phyloP scores from a whole-genome alignment of 345 rosid species.

The Isatis tinctoria region DNA sequence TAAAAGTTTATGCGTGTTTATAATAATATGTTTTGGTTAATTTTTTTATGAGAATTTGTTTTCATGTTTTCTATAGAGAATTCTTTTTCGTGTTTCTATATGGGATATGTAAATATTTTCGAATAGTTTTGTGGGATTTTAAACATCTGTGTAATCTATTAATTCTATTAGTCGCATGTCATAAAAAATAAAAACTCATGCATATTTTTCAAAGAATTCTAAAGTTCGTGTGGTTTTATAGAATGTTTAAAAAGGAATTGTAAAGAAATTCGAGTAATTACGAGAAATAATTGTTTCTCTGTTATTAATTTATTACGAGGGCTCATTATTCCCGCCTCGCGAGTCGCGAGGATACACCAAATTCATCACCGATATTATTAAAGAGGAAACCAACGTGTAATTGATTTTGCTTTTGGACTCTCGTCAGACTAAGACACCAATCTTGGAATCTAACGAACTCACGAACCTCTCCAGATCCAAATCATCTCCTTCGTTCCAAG shows the following conservation, averaged over 20 bases:
- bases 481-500: constrained; percentile 12
- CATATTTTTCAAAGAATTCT: too few relatives aligned
- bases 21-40: too few relatives aligned
- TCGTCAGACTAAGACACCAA: constrained; percentile 15
- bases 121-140: too few relatives aligned
- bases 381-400: constrained; percentile 6
- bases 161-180: too few relatives aligned
- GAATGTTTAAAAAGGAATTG: background rate
- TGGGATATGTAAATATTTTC: too few relatives aligned
- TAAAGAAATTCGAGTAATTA: background rate
- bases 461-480: constrained; percentile 3
- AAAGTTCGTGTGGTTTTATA: background rate
- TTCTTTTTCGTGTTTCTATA: too few relatives aligned
- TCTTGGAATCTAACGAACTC: constrained; percentile 1
- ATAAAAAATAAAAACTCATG: too few relatives aligned
- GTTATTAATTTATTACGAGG: background rate
- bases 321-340: background rate
- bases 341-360: background rate
- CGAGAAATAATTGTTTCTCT: background rate
- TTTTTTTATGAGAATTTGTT: too few relatives aligned
- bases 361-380: background rate
- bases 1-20: too few relatives aligned
- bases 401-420: constrained; percentile 8
- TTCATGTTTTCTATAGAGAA: too few relatives aligned
- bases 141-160: too few relatives aligned